Conservation (phyloP, 1,284 basidiomycete species). For the Puccinia brachypodii region DNA sequence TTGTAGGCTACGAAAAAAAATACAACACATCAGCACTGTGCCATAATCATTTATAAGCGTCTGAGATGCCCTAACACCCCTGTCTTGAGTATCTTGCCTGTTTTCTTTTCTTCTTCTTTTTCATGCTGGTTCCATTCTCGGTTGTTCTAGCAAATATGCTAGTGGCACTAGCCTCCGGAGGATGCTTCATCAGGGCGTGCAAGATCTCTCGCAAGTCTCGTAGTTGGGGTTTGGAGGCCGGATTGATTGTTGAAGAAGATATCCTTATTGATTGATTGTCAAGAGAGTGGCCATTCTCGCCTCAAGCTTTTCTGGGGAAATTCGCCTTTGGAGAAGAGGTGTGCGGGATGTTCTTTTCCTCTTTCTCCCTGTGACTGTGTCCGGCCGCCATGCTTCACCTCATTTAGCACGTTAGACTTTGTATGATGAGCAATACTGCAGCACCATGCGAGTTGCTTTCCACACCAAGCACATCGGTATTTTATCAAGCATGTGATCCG, state of each 20-base stretch:
- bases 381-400: constrained; percentile 1
- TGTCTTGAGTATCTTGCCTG: no score
- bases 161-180: neutral
- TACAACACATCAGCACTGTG: neutral
- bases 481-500: constrained; percentile 7
- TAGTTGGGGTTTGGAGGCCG: neutral
- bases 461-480: constrained; percentile 3
- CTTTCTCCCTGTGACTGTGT: neutral
- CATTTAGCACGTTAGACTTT: neutral
- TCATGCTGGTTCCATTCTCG: neutral
- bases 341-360: neutral
- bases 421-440: neutral
- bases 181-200: neutral
- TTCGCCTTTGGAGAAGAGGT: neutral
- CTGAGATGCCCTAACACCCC: no score
- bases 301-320: neutral
- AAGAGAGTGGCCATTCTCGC: neutral
- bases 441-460: constrained; percentile 1
- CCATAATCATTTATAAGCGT: no score
- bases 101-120: neutral
- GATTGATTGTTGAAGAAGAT: neutral
- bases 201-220: neutral
- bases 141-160: neutral
- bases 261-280: neutral
- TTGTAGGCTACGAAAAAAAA: neutral